Conservation (phyloP, 495 filamentous ascomycete genomes). For the Hypoxylon fragiforme region DNA sequence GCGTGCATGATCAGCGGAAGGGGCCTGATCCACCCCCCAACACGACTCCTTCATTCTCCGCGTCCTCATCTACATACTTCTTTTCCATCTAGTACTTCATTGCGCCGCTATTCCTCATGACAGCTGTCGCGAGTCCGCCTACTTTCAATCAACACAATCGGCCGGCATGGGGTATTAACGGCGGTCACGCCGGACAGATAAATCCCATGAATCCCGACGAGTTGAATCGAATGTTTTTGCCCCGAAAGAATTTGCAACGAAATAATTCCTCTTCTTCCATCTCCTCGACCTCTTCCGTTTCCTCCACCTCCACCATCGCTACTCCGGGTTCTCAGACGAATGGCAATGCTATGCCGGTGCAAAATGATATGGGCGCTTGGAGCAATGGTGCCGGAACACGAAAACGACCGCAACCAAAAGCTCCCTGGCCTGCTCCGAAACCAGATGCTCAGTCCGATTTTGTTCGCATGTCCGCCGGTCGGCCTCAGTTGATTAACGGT, state of each 20-base stretch:
- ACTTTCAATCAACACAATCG: constrained; percentile 74
- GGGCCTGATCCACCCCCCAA: constrained; percentile 20
- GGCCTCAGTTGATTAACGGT: constrained; percentile 54
- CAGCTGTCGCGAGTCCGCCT: constrained; percentile 92
- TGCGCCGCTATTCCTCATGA: constrained; percentile 64
- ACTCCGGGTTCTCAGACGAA: constrained; percentile 43
- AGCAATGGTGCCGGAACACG: constrained; percentile 54
- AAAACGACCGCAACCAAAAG: constrained; percentile 66
- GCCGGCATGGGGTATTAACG: constrained; percentile 72
- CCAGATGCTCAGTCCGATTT: constrained; percentile 49
- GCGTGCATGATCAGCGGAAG: constrained; percentile 31
- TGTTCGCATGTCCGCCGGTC: constrained; percentile 44
- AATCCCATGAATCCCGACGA: constrained; percentile 86
- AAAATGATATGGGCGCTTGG: constrained; percentile 51
- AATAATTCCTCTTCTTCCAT: constrained; percentile 87
- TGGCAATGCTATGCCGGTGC: constrained; percentile 46
- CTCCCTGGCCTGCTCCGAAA: constrained; percentile 67
- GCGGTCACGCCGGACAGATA: constrained; percentile 66
- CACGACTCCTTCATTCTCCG: constrained; percentile 30
- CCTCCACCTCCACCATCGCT: constrained; percentile 62
- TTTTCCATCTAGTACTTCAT: constrained; percentile 35
- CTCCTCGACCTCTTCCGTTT: constrained; percentile 66
- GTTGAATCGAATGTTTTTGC: constrained; percentile 82
- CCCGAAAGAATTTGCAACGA: constrained; percentile 81
- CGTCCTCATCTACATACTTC: constrained; percentile 46